These are phyloP conservation scores for Vigna trinervia DNA, from an alignment of 306 rosid species.

Conservation along the genomic window DNA sequence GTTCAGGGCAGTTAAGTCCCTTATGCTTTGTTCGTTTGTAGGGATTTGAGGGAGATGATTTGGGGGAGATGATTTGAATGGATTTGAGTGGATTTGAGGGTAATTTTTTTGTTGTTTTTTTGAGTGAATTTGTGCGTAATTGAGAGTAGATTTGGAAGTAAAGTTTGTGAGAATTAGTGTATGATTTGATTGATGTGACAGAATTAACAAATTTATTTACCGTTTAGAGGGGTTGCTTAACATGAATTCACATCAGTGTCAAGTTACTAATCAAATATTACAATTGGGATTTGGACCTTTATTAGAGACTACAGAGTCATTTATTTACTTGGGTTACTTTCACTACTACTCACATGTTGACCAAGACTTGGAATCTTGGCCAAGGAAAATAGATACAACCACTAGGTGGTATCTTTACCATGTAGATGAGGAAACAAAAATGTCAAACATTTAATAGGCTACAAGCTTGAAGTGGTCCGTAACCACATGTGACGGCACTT, in stretches of 20 bases:
- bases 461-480: not conserved
- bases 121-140: no score
- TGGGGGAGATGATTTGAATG: no score
- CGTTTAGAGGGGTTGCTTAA: not conserved
- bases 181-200: no score
- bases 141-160: no score
- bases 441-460: constrained; percentile 1
- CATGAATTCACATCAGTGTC: constrained; percentile 30
- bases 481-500: not conserved
- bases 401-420: constrained; percentile 1
- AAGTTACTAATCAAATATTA: constrained; percentile 7
- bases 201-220: no score
- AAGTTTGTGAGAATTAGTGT: no score
- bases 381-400: constrained; percentile 19
- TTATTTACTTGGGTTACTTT: not conserved
- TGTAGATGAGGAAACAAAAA: not conserved
- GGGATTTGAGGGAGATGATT: no score
- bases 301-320: not conserved
- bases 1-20: no score
- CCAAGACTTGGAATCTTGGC: not conserved
- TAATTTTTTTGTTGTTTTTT: no score
- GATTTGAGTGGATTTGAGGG: no score
- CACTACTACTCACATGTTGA: not conserved
- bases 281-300: not conserved
- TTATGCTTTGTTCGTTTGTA: no score